A percentile compares a stretch with the other conserved stretches of the same genome.
Evolutionary conservation across 2,329 filamentous ascomycete species (phyloP).

Genomic region (Colletotrichum sp.): DNA sequence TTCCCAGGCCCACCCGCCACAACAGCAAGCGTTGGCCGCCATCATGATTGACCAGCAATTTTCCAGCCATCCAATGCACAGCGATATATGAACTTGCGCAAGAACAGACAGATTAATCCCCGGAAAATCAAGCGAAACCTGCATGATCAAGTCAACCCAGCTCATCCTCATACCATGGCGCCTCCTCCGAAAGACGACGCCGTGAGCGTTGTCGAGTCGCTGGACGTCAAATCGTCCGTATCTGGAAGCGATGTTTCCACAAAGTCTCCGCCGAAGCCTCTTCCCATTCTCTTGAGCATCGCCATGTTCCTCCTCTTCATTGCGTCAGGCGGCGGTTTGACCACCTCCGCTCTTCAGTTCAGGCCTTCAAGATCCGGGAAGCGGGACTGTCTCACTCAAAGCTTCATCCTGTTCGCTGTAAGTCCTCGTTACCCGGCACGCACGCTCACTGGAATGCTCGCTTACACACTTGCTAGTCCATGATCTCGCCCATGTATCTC

Average conservation of each 20-base stretch:
- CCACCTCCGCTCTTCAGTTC: slow-evolving; percentile 21
- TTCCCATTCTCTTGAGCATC: slow-evolving; percentile 9
- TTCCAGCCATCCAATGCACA: neutral
- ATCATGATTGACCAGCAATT: neutral
- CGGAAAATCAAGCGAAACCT: neutral
- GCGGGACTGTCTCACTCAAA: slow-evolving; percentile 21
- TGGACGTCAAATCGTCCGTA: slow-evolving; percentile 22
- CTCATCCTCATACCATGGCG: neutral
- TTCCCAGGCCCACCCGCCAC: slow-evolving; percentile 5
- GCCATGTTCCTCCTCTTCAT: slow-evolving; percentile 17
- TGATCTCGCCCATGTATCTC: slow-evolving; percentile 35
- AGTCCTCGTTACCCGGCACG: neutral
- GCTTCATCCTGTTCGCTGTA: slow-evolving; percentile 23
- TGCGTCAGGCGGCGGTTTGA: slow-evolving; percentile 16
- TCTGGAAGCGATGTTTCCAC: slow-evolving; percentile 20
- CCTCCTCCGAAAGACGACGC: slow-evolving; percentile 14
- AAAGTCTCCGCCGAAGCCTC: slow-evolving; percentile 18
- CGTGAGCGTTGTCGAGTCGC: slow-evolving; percentile 20
- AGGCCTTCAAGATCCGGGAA: slow-evolving; percentile 3
- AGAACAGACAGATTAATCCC: neutral
- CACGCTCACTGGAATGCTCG: neutral
- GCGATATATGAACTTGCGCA: slow-evolving; percentile 4
- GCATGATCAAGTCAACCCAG: neutral
- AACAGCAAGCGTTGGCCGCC: neutral
- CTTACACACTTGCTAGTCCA: slow-evolving; percentile 23